These are phyloP conservation scores for Bacidia gigantensis DNA, from an alignment of 495 filamentous ascomycete genomes.

Conservation along the genomic window DNA sequence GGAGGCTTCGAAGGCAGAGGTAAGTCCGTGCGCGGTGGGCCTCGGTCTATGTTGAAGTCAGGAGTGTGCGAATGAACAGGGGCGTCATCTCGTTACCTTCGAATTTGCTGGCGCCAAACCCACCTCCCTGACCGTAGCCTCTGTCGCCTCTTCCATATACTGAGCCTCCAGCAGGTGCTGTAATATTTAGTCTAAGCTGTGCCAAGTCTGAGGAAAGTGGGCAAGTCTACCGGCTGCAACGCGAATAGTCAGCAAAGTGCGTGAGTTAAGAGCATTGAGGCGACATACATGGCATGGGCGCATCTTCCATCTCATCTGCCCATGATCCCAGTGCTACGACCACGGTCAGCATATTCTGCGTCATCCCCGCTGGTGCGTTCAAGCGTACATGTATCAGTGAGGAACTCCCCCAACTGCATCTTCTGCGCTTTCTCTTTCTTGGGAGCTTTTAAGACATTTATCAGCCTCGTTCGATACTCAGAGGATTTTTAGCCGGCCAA, in stretches of 20 bases:
- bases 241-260: background rate
- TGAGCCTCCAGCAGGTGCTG: conserved; percentile 26
- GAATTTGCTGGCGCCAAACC: conserved; percentile 5
- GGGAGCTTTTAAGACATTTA: conserved; percentile 47
- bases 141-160: conserved; percentile 35
- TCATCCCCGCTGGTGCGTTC: conserved; percentile 11
- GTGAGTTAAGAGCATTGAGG: background rate
- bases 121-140: conserved; percentile 9
- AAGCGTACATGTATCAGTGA: conserved; percentile 68
- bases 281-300: conserved; percentile 42
- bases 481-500: conserved; percentile 10
- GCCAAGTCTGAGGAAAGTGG: conserved; percentile 3
- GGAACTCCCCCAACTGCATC: conserved; percentile 85
- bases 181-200: conserved; percentile 15
- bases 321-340: conserved; percentile 72
- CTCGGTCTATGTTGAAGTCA: too few relatives aligned
- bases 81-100: too few relatives aligned
- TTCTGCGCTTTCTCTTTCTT: conserved; percentile 78
- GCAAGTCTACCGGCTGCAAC: conserved; percentile 17
- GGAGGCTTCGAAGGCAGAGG: conserved; percentile 83
- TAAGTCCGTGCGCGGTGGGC: conserved; percentile 62
- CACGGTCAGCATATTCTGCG: conserved; percentile 24
- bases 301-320: conserved; percentile 96
- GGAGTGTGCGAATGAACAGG: too few relatives aligned
- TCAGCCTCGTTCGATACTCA: conserved; percentile 23